A percentile compares a stretch with the other conserved stretches of the same genome.
Conservation (phyloP, 75 land plant genomes). For the Pseudotsuga menziesii region DNA sequence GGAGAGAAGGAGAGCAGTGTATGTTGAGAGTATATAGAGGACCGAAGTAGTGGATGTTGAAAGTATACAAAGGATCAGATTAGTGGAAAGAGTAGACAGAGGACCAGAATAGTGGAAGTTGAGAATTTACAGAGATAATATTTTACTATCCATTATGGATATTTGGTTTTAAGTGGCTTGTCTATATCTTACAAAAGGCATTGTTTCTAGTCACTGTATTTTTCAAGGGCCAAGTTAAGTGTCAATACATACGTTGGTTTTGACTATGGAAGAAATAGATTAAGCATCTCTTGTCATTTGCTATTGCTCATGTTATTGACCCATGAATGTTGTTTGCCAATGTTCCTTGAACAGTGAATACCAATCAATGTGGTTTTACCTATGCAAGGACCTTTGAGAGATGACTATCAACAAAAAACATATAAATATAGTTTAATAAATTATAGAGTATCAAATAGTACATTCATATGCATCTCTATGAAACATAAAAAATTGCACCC, state of each 20-base stretch:
- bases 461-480: no score
- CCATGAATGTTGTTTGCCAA: background rate
- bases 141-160: background rate
- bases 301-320: background rate
- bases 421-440: background rate
- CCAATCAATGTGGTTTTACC: background rate
- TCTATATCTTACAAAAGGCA: background rate
- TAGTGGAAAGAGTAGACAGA: background rate
- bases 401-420: background rate
- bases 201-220: background rate
- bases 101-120: background rate
- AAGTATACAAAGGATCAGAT: background rate
- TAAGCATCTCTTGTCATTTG: background rate
- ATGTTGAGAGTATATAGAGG: no score
- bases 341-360: background rate
- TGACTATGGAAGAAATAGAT: background rate
- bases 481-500: no score
- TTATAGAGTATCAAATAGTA: no score
- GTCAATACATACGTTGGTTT: background rate
- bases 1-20: no score
- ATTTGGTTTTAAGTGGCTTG: background rate
- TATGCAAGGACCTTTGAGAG: background rate
- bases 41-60: background rate
- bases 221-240: background rate
- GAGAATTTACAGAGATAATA: background rate